Conservation (phyloP, 225 moss, liverwort and hornwort genomes). For the Polytrichum formosum region DNA sequence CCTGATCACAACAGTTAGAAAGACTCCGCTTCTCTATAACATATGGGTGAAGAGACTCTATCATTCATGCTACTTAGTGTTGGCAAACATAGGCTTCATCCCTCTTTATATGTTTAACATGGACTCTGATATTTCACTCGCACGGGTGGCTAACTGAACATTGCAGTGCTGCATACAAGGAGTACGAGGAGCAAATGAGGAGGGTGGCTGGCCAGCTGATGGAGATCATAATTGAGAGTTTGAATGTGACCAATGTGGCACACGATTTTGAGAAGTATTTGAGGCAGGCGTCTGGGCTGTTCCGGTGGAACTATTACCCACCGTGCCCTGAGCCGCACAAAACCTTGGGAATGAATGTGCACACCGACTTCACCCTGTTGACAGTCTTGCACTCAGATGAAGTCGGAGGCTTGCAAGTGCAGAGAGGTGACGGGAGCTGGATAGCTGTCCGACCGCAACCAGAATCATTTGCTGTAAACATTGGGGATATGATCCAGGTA, state of each 20-base stretch:
- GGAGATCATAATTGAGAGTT: slow-evolving; percentile 33
- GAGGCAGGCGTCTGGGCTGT: slow-evolving; percentile 22
- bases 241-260: slow-evolving; percentile 28
- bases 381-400: slow-evolving; percentile 43
- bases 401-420: slow-evolving; percentile 41
- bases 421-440: slow-evolving; percentile 38
- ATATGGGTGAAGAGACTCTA: too few relatives aligned
- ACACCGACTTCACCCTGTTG: slow-evolving; percentile 14
- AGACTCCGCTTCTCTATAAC: too few relatives aligned
- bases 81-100: too few relatives aligned
- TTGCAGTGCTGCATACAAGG: slow-evolving; percentile 33
- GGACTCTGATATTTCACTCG: too few relatives aligned
- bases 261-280: slow-evolving; percentile 34
- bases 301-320: slow-evolving; percentile 37
- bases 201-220: slow-evolving; percentile 34
- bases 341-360: not conserved
- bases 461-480: slow-evolving; percentile 43
- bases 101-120: too few relatives aligned
- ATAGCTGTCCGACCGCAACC: slow-evolving; percentile 33
- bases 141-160: too few relatives aligned
- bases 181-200: slow-evolving; percentile 40
- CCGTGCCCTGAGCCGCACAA: not conserved
- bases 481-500: slow-evolving; percentile 49
- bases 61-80: too few relatives aligned
- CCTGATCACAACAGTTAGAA: too few relatives aligned